A percentile compares a stretch with the other conserved stretches of the same genome.
phyloP scores from a whole-genome alignment of 148 eudicot genomes.

The Beta vulgaris region DNA sequence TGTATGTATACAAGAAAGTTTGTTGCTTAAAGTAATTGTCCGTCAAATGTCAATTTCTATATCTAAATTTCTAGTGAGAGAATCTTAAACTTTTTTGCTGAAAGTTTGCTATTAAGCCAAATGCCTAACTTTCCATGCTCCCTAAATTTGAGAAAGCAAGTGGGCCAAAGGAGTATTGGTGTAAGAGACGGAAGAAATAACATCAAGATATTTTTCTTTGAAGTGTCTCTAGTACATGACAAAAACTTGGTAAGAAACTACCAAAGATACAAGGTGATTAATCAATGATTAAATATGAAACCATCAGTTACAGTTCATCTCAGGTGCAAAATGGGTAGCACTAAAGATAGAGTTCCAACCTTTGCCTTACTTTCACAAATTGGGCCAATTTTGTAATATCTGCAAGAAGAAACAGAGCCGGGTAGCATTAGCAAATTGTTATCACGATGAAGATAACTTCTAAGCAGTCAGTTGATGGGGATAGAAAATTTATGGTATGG shows the following conservation, averaged over 20 bases:
- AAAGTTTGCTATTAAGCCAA: too few relatives aligned
- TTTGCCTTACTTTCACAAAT: conserved; percentile 88
- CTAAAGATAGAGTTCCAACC: conserved; percentile 47
- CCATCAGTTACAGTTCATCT: not conserved
- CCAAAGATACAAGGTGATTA: not conserved
- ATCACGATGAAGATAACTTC: not conserved
- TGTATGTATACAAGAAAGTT: too few relatives aligned
- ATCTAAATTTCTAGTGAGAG: too few relatives aligned
- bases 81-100: too few relatives aligned
- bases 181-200: not conserved
- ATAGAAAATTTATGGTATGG: too few relatives aligned
- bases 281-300: not conserved
- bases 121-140: too few relatives aligned
- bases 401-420: conserved; percentile 31
- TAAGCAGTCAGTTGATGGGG: too few relatives aligned
- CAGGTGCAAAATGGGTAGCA: not conserved
- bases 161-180: not conserved
- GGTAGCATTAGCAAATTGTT: not conserved
- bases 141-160: not conserved
- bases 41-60: too few relatives aligned
- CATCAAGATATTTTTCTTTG: not conserved
- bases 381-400: conserved; percentile 87
- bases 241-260: conserved; percentile 1
- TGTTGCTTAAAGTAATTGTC: too few relatives aligned
- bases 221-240: not conserved